Evolutionary conservation across 108 stramenopile species (phyloP).

Genomic region (Skeletonema menzelii): DNA sequence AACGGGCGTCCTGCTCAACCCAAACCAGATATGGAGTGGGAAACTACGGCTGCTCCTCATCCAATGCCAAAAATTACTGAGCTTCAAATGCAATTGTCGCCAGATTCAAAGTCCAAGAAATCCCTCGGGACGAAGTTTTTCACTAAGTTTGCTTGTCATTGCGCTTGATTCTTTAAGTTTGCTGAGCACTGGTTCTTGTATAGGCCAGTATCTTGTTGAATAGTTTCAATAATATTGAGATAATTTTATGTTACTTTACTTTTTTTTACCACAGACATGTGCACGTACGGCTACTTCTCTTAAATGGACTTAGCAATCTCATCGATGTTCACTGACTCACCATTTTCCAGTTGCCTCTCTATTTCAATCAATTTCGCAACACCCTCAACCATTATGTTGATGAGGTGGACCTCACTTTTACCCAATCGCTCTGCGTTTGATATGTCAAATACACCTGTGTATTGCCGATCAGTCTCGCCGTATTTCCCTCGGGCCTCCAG

Average conservation of each 20-base stretch:
- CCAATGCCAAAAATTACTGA: constrained; percentile 23
- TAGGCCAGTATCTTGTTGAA: too few relatives aligned
- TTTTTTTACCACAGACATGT: neutral
- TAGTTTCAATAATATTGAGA: too few relatives aligned
- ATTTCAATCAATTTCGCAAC: constrained; percentile 82
- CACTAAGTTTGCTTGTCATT: neutral
- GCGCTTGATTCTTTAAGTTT: neutral
- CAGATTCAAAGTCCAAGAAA: neutral
- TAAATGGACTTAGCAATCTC: constrained; percentile 20
- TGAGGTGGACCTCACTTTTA: constrained; percentile 87
- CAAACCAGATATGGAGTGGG: neutral
- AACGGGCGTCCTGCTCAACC: too few relatives aligned
- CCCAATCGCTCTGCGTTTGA: constrained; percentile 89
- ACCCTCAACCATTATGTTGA: constrained; percentile 92
- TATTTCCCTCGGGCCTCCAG: constrained; percentile 61
- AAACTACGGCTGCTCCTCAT: neutral
- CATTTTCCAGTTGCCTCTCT: constrained; percentile 71
- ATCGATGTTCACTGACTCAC: constrained; percentile 63
- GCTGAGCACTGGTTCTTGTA: neutral
- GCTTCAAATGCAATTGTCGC: constrained; percentile 21
- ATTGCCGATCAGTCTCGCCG: constrained; percentile 43
- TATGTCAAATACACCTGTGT: constrained; percentile 83
- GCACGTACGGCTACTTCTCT: neutral
- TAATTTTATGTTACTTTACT: neutral
- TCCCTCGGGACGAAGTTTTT: neutral